A percentile compares a stretch with the other conserved stretches of the same genome.
phyloP scores from a whole-genome alignment of 345 rosid species.

The Citrus inodora region DNA sequence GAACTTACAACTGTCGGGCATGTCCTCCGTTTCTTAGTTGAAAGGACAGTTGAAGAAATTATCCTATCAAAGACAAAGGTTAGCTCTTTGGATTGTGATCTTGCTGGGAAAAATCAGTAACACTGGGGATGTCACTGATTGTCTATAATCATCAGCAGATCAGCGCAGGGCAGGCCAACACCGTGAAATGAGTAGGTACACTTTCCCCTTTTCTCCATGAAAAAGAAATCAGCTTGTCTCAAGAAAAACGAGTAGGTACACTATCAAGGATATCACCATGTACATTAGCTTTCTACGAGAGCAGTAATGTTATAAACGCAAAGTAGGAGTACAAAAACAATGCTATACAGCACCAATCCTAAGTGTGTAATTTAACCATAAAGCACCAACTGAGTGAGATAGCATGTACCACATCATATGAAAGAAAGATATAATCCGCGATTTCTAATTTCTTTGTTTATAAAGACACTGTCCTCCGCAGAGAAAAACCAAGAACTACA shows the following conservation, averaged over 20 bases:
- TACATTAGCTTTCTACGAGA: neutral
- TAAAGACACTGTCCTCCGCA: too few relatives aligned
- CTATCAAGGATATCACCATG: slow-evolving; percentile 20
- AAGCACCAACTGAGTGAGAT: too few relatives aligned
- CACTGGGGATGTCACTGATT: slow-evolving; percentile 26
- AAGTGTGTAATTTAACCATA: too few relatives aligned
- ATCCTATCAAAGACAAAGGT: slow-evolving; percentile 51
- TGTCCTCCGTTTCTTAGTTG: neutral
- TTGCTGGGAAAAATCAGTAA: slow-evolving; percentile 50
- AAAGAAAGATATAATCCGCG: too few relatives aligned
- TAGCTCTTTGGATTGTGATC: slow-evolving; percentile 59
- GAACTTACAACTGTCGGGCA: neutral
- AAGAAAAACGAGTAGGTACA: slow-evolving; percentile 41
- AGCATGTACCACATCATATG: too few relatives aligned
- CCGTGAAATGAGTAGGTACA: slow-evolving; percentile 40
- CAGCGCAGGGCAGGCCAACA: too few relatives aligned
- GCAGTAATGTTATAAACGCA: too few relatives aligned
- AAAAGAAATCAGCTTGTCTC: slow-evolving; percentile 48
- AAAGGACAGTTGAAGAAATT: slow-evolving; percentile 43
- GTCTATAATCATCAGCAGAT: neutral
- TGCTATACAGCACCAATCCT: too few relatives aligned
- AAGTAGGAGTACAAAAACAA: too few relatives aligned
- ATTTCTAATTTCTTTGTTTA: too few relatives aligned
- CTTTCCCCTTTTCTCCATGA: slow-evolving; percentile 43
- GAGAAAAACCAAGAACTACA: neutral